Percentiles rank a stretch among this genome's conserved stretches.
These are phyloP conservation scores for Trypanosoma vivax DNA, from an alignment of 208 protist species.

Conservation along the genomic window DNA sequence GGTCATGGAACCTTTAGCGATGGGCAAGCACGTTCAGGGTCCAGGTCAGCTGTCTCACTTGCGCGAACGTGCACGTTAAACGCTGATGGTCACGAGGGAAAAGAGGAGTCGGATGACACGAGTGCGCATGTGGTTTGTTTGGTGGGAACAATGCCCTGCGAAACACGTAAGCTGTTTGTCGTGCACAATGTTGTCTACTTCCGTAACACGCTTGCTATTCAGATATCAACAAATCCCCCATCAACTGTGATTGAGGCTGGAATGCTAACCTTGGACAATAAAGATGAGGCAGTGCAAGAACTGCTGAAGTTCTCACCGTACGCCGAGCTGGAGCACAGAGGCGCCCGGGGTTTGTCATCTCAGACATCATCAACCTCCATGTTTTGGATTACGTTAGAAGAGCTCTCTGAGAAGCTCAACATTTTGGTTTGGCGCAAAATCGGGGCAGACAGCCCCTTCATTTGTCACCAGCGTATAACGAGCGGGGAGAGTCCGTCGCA, in stretches of 20 bases:
- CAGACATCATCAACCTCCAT: constrained; percentile 14
- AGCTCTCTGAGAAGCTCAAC: constrained; percentile 47
- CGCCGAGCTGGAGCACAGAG: not conserved
- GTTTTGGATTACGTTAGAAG: constrained; percentile 75
- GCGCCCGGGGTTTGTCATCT: not conserved
- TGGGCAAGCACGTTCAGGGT: no score
- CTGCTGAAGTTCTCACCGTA: constrained; percentile 11
- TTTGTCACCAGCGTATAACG: constrained; percentile 14
- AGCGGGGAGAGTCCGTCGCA: not conserved
- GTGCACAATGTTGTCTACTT: constrained; percentile 57
- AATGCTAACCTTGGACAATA: constrained; percentile 16
- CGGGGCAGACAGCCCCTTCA: constrained; percentile 19
- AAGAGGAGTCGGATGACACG: not conserved
- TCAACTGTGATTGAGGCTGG: constrained; percentile 18
- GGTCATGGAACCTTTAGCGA: no score
- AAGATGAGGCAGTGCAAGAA: constrained; percentile 43
- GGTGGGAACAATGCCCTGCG: not conserved
- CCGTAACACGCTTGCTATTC: constrained; percentile 63
- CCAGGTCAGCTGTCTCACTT: not conserved
- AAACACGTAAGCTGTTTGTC: constrained; percentile 44
- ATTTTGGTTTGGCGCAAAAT: constrained; percentile 61
- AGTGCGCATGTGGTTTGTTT: constrained; percentile 1
- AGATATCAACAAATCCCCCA: constrained; percentile 54
- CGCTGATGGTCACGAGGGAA: not conserved
- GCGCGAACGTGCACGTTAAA: no score